Conservation (phyloP, 306 rosid genomes). For the Pueraria montana region DNA sequence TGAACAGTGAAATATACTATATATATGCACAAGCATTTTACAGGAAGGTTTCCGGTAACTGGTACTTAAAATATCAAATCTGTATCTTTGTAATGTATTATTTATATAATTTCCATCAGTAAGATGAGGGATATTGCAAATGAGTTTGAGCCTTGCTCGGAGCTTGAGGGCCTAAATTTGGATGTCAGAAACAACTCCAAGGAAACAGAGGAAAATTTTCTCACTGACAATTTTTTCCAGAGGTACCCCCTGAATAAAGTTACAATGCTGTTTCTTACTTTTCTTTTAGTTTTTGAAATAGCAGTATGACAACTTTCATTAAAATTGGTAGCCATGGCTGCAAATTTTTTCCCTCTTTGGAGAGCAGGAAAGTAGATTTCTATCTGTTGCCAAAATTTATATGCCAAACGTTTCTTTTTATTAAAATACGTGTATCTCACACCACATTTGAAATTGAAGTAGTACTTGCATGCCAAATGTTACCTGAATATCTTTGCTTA, state of each 20-base stretch:
- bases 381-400: slow-evolving; percentile 11
- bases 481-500: too few species aligned
- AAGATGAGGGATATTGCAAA: slow-evolving; percentile 67
- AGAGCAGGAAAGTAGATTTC: slow-evolving; percentile 23
- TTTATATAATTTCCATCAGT: slow-evolving; percentile 47
- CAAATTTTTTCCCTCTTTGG: neutral
- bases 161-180: slow-evolving; percentile 95
- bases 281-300: slow-evolving; percentile 36
- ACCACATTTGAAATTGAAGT: too few species aligned
- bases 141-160: slow-evolving; percentile 95
- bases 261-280: slow-evolving; percentile 30
- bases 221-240: slow-evolving; percentile 52
- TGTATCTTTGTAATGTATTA: slow-evolving; percentile 27
- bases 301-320: slow-evolving; percentile 1
- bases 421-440: neutral
- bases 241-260: slow-evolving; percentile 61
- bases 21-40: neutral
- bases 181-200: slow-evolving; percentile 74
- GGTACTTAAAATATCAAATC: slow-evolving; percentile 37
- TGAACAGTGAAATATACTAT: slow-evolving; percentile 13
- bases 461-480: too few species aligned
- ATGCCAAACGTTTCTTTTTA: slow-evolving; percentile 6
- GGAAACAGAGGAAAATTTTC: slow-evolving; percentile 61
- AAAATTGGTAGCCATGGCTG: slow-evolving; percentile 7
- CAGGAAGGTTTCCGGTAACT: slow-evolving; percentile 34